phyloP scores from a whole-genome alignment of 164 flowering plant species.

The Amborella trichopoda region DNA sequence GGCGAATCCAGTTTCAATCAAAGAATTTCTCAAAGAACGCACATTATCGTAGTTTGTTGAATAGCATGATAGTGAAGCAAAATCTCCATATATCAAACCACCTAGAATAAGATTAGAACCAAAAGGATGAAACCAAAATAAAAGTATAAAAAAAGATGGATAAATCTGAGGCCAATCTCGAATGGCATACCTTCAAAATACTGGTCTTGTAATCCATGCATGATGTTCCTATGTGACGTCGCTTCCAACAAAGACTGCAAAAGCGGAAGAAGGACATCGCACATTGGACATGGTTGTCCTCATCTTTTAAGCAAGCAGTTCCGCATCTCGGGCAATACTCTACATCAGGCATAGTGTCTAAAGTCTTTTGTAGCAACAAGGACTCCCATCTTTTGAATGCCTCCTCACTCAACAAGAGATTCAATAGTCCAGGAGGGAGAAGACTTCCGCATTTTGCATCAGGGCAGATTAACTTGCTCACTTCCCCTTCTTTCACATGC shows the following conservation, averaged over 20 bases:
- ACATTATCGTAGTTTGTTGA: too few relatives aligned
- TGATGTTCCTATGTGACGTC: conserved; percentile 64
- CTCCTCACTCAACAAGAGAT: conserved; percentile 53
- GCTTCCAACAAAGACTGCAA: conserved; percentile 76
- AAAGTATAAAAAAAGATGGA: too few relatives aligned
- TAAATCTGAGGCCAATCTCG: too few relatives aligned
- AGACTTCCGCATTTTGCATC: conserved; percentile 53
- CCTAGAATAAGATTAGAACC: too few relatives aligned
- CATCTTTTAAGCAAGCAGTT: conserved; percentile 82
- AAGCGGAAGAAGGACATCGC: conserved; percentile 78
- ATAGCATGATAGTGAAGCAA: too few relatives aligned
- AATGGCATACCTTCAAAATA: conserved; percentile 65
- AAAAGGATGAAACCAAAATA: too few relatives aligned
- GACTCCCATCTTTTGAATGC: conserved; percentile 88
- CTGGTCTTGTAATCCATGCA: conserved; percentile 70
- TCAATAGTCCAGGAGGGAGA: conserved; percentile 69
- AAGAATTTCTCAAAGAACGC: too few relatives aligned
- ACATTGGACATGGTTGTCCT: conserved; percentile 75
- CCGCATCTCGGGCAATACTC: conserved; percentile 90
- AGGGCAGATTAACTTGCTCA: conserved; percentile 64
- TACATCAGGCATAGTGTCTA: conserved; percentile 82
- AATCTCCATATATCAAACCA: too few relatives aligned
- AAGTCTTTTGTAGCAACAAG: conserved; percentile 58
- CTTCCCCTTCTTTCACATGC: conserved; percentile 72
- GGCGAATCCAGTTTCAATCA: too few relatives aligned